Conservation (phyloP, 805 yeast species). For the Saturnispora diversa region DNA sequence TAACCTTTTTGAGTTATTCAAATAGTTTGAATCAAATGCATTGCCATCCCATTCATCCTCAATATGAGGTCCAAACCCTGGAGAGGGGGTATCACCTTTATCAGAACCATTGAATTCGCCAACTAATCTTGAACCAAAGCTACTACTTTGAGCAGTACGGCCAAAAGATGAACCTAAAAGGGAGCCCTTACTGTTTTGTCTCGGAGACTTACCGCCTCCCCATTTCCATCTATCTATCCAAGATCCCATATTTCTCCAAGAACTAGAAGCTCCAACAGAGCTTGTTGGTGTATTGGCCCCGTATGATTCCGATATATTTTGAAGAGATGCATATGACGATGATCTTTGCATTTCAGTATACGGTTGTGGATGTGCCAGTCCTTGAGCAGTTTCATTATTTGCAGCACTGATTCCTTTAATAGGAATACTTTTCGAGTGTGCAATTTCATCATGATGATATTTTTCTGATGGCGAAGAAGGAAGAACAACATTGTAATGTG, state of each 20-base stretch:
- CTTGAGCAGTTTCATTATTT: conserved; percentile 18
- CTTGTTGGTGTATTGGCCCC: conserved; percentile 18
- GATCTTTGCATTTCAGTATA: conserved; percentile 22
- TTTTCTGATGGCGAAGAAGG: not conserved
- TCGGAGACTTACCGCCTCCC: conserved; percentile 5
- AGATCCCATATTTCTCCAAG: conserved; percentile 29
- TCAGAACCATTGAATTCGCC: not conserved
- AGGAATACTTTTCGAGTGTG: conserved; percentile 14
- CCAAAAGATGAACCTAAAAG: conserved; percentile 12
- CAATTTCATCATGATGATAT: not conserved
- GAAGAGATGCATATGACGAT: conserved; percentile 31
- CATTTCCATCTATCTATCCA: conserved; percentile 26
- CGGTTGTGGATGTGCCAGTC: not conserved
- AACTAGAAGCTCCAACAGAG: conserved; percentile 15
- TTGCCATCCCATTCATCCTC: conserved; percentile 8
- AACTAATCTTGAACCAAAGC: not conserved
- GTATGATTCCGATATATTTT: conserved; percentile 32
- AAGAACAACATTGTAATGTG: not conserved
- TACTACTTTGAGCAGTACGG: conserved; percentile 11
- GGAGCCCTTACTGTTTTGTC: conserved; percentile 8
- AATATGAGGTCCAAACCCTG: conserved; percentile 3
- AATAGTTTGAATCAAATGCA: conserved; percentile 2
- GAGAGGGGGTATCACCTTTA: not conserved
- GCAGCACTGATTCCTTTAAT: conserved; percentile 10
- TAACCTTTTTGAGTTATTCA: not conserved